Evolutionary conservation across 2,329 filamentous ascomycete species (phyloP).

Genomic region (Sporothrix pseudoabietina): DNA sequence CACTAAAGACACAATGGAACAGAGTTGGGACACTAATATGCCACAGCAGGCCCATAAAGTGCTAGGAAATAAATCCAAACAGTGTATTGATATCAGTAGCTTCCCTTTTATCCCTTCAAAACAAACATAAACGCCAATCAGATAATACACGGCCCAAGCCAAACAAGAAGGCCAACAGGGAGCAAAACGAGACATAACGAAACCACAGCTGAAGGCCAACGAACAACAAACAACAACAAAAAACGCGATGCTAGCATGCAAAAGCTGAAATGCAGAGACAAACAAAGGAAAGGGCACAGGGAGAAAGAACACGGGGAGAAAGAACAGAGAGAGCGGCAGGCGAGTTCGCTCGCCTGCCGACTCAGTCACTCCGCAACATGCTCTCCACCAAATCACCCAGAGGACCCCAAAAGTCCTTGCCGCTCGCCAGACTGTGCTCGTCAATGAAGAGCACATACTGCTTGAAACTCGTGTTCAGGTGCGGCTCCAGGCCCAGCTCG

Average conservation of each 20-base stretch:
- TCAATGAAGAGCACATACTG: slow-evolving; percentile 99
- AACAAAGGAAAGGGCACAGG: neutral
- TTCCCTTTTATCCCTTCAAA: neutral
- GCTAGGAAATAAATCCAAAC: neutral
- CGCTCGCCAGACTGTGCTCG: slow-evolving; percentile 88
- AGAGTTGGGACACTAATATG: no score
- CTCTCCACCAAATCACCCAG: slow-evolving; percentile 94
- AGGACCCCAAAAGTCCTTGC: slow-evolving; percentile 96
- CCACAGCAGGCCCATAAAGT: neutral
- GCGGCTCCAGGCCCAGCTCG: slow-evolving; percentile 91
- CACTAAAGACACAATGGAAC: no score
- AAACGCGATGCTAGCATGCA: neutral
- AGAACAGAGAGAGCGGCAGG: no score
- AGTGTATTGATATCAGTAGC: slow-evolving; percentile 16
- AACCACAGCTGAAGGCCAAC: neutral
- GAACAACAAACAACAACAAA: neutral
- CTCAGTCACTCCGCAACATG: slow-evolving; percentile 90
- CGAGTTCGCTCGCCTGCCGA: neutral
- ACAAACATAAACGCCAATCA: slow-evolving; percentile 12
- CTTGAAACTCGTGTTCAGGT: slow-evolving; percentile 99
- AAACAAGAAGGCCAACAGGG: neutral
- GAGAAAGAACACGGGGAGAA: no score
- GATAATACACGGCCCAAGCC: neutral
- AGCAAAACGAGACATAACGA: neutral
- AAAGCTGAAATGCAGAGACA: slow-evolving; percentile 1